phyloP scores from a whole-genome alignment of 345 rosid species.

The Ailanthus altissimus region DNA sequence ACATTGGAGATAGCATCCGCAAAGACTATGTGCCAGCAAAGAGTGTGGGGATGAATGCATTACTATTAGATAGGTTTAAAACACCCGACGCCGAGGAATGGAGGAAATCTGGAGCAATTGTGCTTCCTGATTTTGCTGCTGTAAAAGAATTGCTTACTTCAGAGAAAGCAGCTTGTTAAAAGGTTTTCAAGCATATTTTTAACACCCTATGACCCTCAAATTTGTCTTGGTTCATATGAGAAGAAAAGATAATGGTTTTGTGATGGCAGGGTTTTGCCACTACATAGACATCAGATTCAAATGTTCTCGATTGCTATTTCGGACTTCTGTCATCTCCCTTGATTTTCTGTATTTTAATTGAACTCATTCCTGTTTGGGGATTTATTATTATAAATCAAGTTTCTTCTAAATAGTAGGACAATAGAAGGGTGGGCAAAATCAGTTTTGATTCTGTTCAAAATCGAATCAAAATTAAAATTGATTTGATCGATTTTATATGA shows the following conservation, averaged over 20 bases:
- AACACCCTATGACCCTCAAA: background rate
- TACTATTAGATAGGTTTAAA: slow-evolving; percentile 82
- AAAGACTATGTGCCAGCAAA: slow-evolving; percentile 83
- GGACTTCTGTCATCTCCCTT: background rate
- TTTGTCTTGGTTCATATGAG: background rate
- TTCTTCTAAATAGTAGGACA: background rate
- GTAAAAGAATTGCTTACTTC: slow-evolving; percentile 63
- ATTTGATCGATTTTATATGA: too few relatives aligned
- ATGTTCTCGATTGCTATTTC: background rate
- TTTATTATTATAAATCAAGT: background rate
- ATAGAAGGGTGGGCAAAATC: too few relatives aligned
- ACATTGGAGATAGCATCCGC: slow-evolving; percentile 94
- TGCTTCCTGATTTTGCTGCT: slow-evolving; percentile 76
- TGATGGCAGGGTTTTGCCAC: too few relatives aligned
- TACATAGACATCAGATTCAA: background rate
- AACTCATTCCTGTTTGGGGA: background rate
- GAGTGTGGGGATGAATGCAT: slow-evolving; percentile 88
- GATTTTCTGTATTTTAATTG: background rate
- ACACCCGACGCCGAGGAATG: slow-evolving; percentile 81
- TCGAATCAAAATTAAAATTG: too few relatives aligned
- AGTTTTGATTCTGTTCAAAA: too few relatives aligned
- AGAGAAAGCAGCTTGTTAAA: slow-evolving; percentile 38
- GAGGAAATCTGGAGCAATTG: slow-evolving; percentile 74
- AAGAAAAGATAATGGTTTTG: background rate
- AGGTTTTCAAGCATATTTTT: background rate